phyloP scores from a whole-genome alignment of 2,329 filamentous ascomycete species.

The Colletotrichum zoysiae region DNA sequence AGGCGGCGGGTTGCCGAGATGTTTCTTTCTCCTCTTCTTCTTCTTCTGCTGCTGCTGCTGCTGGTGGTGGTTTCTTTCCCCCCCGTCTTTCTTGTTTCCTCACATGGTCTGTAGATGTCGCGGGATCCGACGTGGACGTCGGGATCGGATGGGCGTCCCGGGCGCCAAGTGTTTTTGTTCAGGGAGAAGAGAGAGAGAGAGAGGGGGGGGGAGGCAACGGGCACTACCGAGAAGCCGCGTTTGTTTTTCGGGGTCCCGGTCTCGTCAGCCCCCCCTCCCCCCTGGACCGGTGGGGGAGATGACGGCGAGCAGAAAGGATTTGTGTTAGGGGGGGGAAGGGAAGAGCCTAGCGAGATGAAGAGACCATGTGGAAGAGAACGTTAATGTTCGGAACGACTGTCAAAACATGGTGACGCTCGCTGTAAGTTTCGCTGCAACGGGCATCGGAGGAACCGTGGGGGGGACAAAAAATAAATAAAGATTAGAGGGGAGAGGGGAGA shows the following conservation, averaged over 20 bases:
- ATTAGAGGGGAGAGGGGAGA: too few species aligned
- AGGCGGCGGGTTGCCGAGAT: too few species aligned
- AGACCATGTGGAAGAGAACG: not conserved
- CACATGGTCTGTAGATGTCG: not conserved
- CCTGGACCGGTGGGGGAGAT: too few species aligned
- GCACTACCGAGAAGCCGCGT: not conserved
- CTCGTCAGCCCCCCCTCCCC: not conserved
- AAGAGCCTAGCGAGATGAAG: not conserved
- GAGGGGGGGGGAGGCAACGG: not conserved
- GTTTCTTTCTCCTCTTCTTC: not conserved
- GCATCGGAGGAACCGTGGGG: too few species aligned
- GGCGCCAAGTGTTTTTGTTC: not conserved
- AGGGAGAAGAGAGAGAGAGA: too few species aligned
- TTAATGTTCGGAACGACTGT: not conserved
- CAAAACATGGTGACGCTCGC: not conserved
- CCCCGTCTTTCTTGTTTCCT: not conserved
- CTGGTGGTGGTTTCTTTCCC: too few species aligned
- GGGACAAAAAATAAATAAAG: too few species aligned
- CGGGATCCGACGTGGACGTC: not conserved
- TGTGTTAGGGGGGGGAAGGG: not conserved
- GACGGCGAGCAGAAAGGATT: too few species aligned
- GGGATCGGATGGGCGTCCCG: not conserved
- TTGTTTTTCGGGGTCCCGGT: not conserved
- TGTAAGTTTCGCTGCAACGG: slow-evolving; percentile 18
- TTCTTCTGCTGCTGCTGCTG: too few species aligned